These are phyloP conservation scores for Letharia columbiana DNA, from an alignment of 495 filamentous ascomycete species.

Conservation along the genomic window DNA sequence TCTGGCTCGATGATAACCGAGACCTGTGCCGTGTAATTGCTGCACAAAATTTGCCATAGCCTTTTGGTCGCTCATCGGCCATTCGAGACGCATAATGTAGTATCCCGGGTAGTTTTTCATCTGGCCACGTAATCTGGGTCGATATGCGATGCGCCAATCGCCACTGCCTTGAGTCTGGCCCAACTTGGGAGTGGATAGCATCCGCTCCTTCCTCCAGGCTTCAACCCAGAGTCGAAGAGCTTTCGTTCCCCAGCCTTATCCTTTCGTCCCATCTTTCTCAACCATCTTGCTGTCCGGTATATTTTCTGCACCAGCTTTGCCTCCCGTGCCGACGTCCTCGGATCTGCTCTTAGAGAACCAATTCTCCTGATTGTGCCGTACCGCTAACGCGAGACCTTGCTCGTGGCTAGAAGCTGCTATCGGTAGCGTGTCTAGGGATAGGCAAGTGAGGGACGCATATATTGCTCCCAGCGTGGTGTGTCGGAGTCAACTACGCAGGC, in stretches of 20 bases:
- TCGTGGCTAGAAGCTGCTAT: neutral
- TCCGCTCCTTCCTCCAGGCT: neutral
- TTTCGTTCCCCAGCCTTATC: neutral
- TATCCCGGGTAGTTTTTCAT: neutral
- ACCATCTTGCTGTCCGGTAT: neutral
- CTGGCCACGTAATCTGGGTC: neutral
- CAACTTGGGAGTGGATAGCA: neutral
- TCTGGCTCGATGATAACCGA: neutral
- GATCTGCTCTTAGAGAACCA: neutral
- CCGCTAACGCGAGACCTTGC: neutral
- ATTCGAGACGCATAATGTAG: neutral
- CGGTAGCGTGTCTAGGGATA: neutral
- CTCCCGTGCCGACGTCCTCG: neutral
- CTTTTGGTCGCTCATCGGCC: neutral
- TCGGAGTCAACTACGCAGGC: neutral
- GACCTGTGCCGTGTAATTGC: neutral
- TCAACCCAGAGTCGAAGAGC: neutral
- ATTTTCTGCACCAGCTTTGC: neutral
- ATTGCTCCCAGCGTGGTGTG: neutral
- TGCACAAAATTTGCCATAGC: neutral
- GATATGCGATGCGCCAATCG: neutral
- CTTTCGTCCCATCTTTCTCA: neutral
- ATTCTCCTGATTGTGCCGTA: neutral
- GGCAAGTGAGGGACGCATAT: neutral
- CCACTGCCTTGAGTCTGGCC: neutral